Evolutionary conservation across 2,329 filamentous ascomycete genomes (phyloP).

Genomic region (Orbilia javanica): DNA sequence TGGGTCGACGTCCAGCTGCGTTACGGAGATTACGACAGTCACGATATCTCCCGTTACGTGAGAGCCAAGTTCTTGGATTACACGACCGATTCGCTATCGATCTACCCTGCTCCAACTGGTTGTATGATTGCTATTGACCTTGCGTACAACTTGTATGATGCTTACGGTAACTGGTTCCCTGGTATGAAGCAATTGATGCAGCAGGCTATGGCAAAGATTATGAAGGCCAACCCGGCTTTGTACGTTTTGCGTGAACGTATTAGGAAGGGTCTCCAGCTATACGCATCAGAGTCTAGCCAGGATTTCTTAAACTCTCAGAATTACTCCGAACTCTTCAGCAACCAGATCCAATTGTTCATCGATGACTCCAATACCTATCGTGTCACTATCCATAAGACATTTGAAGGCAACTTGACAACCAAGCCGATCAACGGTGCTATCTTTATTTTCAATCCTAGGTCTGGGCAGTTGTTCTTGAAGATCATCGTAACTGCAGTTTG

Average conservation of each 20-base stretch:
- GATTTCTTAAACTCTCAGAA: constrained; percentile 99
- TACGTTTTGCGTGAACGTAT: constrained; percentile 98
- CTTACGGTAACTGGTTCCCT: constrained; percentile 98
- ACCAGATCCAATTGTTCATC: constrained; percentile 98
- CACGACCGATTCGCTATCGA: constrained; percentile 97
- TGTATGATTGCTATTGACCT: constrained; percentile 98
- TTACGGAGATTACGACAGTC: constrained; percentile 98
- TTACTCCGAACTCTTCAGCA: constrained; percentile 98
- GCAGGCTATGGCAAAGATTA: constrained; percentile 99
- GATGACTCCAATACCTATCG: constrained; percentile 99
- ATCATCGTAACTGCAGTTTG: constrained; percentile 99
- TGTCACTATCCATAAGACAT: constrained; percentile 99
- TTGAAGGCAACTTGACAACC: constrained; percentile 97
- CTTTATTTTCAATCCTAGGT: constrained; percentile 99
- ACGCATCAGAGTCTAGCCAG: constrained; percentile 98
- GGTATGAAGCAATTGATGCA: constrained; percentile 94
- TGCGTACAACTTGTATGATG: constrained; percentile 97
- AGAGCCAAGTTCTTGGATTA: constrained; percentile 99
- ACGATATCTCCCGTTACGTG: constrained; percentile 97
- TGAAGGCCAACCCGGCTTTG: constrained; percentile 98
- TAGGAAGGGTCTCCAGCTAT: constrained; percentile 95
- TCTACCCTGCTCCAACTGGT: constrained; percentile 96
- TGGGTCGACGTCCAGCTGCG: constrained; percentile 97
- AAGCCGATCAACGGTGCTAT: constrained; percentile 99
- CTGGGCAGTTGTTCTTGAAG: constrained; percentile 96